phyloP scores from a whole-genome alignment of 1,284 basidiomycete genomes.

The Trichosporon inkin region DNA sequence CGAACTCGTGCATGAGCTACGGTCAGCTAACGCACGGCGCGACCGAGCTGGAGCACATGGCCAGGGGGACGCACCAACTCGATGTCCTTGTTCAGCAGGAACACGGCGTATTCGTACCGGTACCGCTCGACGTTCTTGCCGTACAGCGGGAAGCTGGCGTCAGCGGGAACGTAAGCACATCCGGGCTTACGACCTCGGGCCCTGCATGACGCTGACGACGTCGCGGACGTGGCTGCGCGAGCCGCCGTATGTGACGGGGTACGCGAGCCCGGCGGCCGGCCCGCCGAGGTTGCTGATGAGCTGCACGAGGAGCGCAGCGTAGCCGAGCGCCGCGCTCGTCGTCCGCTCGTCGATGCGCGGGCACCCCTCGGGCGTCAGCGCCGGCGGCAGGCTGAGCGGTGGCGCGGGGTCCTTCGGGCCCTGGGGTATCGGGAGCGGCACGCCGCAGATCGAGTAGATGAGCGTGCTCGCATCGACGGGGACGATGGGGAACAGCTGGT shows the following conservation, averaged over 20 bases:
- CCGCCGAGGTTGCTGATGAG: slow-evolving; percentile 71
- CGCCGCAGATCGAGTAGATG: slow-evolving; percentile 74
- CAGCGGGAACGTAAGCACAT: background rate
- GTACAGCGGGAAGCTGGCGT: slow-evolving; percentile 75
- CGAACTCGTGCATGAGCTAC: slow-evolving; percentile 83
- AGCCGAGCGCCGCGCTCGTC: slow-evolving; percentile 80
- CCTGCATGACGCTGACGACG: slow-evolving; percentile 87
- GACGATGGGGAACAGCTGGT: slow-evolving; percentile 80
- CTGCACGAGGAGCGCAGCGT: slow-evolving; percentile 76
- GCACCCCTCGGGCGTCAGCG: slow-evolving; percentile 49
- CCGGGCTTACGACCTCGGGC: slow-evolving; percentile 64
- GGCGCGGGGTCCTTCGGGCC: slow-evolving; percentile 74
- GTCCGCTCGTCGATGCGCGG: slow-evolving; percentile 71
- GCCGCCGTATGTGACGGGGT: slow-evolving; percentile 82
- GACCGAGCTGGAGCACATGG: background rate
- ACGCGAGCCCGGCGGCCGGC: slow-evolving; percentile 58
- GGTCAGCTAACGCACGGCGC: slow-evolving; percentile 11
- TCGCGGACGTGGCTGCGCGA: slow-evolving; percentile 84
- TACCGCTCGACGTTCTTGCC: slow-evolving; percentile 91
- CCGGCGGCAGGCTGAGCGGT: slow-evolving; percentile 63
- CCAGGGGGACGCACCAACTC: slow-evolving; percentile 76
- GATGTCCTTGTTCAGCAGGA: slow-evolving; percentile 94
- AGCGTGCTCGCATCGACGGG: slow-evolving; percentile 73
- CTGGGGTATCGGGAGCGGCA: slow-evolving; percentile 78
- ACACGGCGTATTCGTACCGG: slow-evolving; percentile 96